These are phyloP conservation scores for Aschersonia sp. DNA, from an alignment of 2,329 filamentous ascomycete genomes.

Conservation along the genomic window DNA sequence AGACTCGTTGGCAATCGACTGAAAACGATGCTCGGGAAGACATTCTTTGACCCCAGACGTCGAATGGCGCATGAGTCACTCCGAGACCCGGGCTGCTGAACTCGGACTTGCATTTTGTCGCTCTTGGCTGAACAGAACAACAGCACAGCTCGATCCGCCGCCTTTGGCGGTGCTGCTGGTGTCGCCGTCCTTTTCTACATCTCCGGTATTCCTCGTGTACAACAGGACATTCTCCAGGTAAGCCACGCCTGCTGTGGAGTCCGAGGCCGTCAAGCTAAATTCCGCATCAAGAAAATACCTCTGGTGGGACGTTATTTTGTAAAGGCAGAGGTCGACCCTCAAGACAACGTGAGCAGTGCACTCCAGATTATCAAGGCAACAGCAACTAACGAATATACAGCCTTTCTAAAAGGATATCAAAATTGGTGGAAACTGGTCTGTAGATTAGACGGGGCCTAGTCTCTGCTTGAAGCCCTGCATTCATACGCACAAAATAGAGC, in stretches of 20 bases:
- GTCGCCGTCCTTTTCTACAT: slow-evolving; percentile 44
- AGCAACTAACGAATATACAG: background rate
- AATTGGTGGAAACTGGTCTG: background rate
- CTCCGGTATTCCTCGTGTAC: slow-evolving; percentile 46
- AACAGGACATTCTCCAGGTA: slow-evolving; percentile 44
- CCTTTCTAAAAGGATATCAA: slow-evolving; percentile 8
- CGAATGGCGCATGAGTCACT: too few relatives aligned
- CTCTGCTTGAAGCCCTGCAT: too few relatives aligned
- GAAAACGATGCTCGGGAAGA: background rate
- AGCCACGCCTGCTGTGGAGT: slow-evolving; percentile 4
- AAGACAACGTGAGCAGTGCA: slow-evolving; percentile 42
- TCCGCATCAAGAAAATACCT: slow-evolving; percentile 34
- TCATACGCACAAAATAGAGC: too few relatives aligned
- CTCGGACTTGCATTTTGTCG: background rate
- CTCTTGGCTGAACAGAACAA: background rate
- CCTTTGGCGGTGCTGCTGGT: slow-evolving; percentile 42
- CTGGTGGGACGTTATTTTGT: slow-evolving; percentile 34
- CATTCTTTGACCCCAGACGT: too few relatives aligned
- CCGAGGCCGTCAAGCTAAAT: background rate
- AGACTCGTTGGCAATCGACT: background rate
- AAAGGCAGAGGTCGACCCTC: slow-evolving; percentile 39
- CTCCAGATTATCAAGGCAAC: background rate
- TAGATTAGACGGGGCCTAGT: too few relatives aligned
- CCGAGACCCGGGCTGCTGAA: background rate
- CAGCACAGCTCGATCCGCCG: slow-evolving; percentile 18